Conservation (phyloP, 495 filamentous ascomycete genomes). For the Tetracladium marchalianum region DNA sequence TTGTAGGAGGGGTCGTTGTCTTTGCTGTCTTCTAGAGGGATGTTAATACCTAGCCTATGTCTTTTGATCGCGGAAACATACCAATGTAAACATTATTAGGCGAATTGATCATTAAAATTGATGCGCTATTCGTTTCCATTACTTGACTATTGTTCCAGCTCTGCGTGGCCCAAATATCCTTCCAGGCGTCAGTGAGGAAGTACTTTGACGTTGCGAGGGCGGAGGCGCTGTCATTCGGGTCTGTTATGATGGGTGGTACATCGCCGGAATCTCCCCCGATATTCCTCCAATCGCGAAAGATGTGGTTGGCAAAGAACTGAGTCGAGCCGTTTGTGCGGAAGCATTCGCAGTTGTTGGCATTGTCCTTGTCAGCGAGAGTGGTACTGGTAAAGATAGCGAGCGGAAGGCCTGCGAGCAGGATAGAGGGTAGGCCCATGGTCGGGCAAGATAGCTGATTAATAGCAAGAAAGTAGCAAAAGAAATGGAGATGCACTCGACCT, state of each 20-base stretch:
- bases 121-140: constrained; percentile 20
- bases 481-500: no score
- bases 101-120: constrained; percentile 48
- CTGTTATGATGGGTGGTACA: constrained; percentile 26
- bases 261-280: constrained; percentile 11
- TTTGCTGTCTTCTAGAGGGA: constrained; percentile 24
- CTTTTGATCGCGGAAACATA: constrained; percentile 3
- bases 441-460: background rate
- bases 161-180: constrained; percentile 47
- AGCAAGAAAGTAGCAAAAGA: no score
- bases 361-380: constrained; percentile 14
- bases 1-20: constrained; percentile 21
- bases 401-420: constrained; percentile 1
- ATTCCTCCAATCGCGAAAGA: constrained; percentile 59
- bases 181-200: constrained; percentile 30
- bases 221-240: constrained; percentile 16
- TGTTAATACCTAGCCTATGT: background rate
- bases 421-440: constrained; percentile 8
- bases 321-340: constrained; percentile 36
- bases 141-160: constrained; percentile 40
- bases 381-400: background rate
- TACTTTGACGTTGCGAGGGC: constrained; percentile 29
- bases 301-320: constrained; percentile 52
- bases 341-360: constrained; percentile 31
- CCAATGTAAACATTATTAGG: constrained; percentile 57